Evolutionary conservation across 208 protist species (phyloP).

Genomic region (Sergeia podlipaevii): DNA sequence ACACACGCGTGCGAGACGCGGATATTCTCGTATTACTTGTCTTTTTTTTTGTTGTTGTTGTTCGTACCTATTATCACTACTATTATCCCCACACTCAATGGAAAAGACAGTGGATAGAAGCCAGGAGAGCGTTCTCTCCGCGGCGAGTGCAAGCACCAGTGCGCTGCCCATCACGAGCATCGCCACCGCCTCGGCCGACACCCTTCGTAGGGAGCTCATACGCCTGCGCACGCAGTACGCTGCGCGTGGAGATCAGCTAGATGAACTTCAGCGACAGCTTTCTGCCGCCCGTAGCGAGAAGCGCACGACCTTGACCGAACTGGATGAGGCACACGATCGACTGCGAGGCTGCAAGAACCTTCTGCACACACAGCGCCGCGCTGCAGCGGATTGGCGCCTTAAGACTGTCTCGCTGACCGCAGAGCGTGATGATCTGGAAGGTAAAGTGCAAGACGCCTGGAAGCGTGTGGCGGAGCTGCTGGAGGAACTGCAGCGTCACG

Average conservation of each 20-base stretch:
- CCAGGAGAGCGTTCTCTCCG: no score
- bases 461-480: constrained; percentile 30
- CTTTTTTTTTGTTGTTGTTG: no score
- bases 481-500: constrained; percentile 13
- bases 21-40: no score
- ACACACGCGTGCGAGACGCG: no score
- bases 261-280: constrained; percentile 23
- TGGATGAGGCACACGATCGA: constrained; percentile 34
- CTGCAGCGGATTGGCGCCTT: constrained; percentile 29
- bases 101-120: no score
- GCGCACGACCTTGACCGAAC: constrained; percentile 17
- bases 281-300: constrained; percentile 21
- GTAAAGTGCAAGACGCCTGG: constrained; percentile 61
- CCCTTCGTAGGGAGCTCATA: constrained; percentile 17
- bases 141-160: no score
- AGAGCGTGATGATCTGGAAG: constrained; percentile 59
- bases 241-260: constrained; percentile 25
- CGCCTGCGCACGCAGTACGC: constrained; percentile 12
- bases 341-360: constrained; percentile 14
- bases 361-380: constrained; percentile 39
- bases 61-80: no score
- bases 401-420: constrained; percentile 26
- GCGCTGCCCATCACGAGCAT: no score
- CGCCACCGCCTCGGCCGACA: no score
- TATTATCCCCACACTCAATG: no score